phyloP scores from a whole-genome alignment of 192 early-diverging fungal genomes.

The Coemansia sp. region DNA sequence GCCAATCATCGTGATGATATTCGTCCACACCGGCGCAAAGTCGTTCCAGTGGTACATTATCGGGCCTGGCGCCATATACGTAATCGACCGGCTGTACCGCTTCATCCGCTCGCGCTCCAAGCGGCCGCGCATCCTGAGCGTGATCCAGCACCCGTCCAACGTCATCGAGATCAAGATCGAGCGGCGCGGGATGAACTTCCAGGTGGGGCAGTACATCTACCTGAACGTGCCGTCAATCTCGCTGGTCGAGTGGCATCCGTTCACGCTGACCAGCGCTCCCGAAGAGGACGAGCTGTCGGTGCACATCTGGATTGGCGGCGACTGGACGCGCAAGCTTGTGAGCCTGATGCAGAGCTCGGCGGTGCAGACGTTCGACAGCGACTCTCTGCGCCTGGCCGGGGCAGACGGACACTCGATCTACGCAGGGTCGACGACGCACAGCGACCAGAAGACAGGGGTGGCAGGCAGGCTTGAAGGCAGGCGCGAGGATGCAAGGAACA shows the following conservation, averaged over 20 bases:
- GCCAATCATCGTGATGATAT: slow-evolving; percentile 64
- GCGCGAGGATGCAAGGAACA: neutral
- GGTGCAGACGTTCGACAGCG: slow-evolving; percentile 22
- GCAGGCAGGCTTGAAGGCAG: slow-evolving; percentile 7
- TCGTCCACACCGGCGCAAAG: slow-evolving; percentile 72
- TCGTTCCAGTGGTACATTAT: slow-evolving; percentile 79
- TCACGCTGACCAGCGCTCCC: slow-evolving; percentile 80
- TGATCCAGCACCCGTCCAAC: slow-evolving; percentile 81
- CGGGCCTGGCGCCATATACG: slow-evolving; percentile 63
- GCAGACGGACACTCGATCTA: slow-evolving; percentile 13
- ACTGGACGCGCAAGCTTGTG: slow-evolving; percentile 68
- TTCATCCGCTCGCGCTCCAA: slow-evolving; percentile 63
- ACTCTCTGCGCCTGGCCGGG: neutral
- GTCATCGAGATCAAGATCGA: slow-evolving; percentile 81
- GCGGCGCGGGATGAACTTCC: slow-evolving; percentile 58
- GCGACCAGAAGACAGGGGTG: slow-evolving; percentile 7
- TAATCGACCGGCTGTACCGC: slow-evolving; percentile 66
- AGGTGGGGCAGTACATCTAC: slow-evolving; percentile 80
- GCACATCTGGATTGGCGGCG: slow-evolving; percentile 77
- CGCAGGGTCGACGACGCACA: slow-evolving; percentile 16
- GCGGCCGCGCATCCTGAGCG: slow-evolving; percentile 72
- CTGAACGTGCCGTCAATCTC: slow-evolving; percentile 73
- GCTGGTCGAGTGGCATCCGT: slow-evolving; percentile 75
- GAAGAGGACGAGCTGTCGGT: slow-evolving; percentile 72
- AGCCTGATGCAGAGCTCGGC: slow-evolving; percentile 38